phyloP scores from a whole-genome alignment of 139 green algal genomes.

The Tetratostichococcus sp. region DNA sequence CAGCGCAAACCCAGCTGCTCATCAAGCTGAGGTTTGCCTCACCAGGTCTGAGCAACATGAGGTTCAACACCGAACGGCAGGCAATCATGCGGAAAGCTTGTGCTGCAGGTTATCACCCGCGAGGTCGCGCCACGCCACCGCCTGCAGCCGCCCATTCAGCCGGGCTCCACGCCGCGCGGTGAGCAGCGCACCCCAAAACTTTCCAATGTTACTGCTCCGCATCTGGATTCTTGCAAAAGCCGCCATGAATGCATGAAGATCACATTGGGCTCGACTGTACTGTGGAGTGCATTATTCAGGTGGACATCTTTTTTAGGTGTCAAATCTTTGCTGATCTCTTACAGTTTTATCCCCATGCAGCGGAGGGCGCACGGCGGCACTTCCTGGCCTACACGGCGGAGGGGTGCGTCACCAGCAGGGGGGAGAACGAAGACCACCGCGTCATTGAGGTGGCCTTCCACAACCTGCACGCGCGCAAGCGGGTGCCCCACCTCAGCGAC shows the following conservation, averaged over 20 bases:
- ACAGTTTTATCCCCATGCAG: not conserved
- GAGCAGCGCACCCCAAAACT: not conserved
- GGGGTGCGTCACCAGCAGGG: constrained; percentile 52
- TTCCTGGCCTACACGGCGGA: constrained; percentile 76
- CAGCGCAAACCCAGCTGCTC: too few species aligned
- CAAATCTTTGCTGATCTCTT: not conserved
- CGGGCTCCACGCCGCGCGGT: constrained; percentile 42
- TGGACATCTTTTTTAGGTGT: not conserved
- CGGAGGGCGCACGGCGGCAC: constrained; percentile 17
- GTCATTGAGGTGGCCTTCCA: constrained; percentile 75
- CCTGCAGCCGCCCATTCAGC: constrained; percentile 66
- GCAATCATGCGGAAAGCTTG: too few species aligned
- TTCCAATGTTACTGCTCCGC: too few species aligned
- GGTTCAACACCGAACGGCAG: too few species aligned
- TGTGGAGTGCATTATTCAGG: not conserved
- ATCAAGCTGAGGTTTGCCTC: too few species aligned
- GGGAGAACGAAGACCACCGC: constrained; percentile 42
- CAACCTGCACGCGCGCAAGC: constrained; percentile 51
- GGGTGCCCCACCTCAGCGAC: constrained; percentile 80
- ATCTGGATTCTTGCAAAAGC: too few species aligned
- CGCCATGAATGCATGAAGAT: too few species aligned
- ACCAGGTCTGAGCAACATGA: too few species aligned
- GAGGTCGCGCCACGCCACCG: not conserved
- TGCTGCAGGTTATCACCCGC: constrained; percentile 1
- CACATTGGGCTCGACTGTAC: not conserved